Conservation (phyloP, 495 filamentous ascomycete genomes). For the Tuber microsphaerosporum region DNA sequence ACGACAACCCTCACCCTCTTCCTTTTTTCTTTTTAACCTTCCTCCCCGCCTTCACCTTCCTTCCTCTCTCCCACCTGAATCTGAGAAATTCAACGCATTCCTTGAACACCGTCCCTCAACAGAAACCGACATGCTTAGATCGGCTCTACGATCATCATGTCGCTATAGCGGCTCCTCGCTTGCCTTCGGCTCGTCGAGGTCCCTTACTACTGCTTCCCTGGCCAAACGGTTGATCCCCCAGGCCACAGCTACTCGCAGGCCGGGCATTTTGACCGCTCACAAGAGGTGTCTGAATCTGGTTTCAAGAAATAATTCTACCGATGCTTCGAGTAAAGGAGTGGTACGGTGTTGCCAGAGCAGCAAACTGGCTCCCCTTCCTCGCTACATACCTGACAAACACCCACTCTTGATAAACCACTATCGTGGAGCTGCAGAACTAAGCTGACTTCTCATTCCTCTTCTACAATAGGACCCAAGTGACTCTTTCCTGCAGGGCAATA, state of each 20-base stretch:
- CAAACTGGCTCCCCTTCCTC: not conserved
- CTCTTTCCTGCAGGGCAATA: conserved; percentile 87
- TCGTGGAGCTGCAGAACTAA: not conserved
- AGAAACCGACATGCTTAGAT: not conserved
- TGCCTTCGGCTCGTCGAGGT: not conserved
- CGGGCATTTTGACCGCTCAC: not conserved
- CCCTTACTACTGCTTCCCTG: not conserved
- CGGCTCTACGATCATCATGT: not conserved
- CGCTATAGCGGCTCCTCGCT: not conserved
- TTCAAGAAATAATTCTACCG: not conserved
- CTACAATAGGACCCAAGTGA: conserved; percentile 68
- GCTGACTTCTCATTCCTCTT: conserved; percentile 5
- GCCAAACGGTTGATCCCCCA: not conserved
- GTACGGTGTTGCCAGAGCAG: not conserved
- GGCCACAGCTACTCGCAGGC: not conserved
- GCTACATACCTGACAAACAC: not conserved
- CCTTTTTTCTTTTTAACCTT: not conserved
- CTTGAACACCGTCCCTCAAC: not conserved
- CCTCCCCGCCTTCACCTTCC: not conserved
- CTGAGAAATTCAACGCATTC: not conserved
- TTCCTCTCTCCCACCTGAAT: not conserved
- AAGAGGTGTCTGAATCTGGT: not conserved
- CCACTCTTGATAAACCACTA: not conserved
- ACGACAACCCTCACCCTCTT: not conserved
- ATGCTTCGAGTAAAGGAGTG: not conserved